Evolutionary conservation across 2,329 filamentous ascomycete species (phyloP), one percentile per base, ranked within the genome.

Genomic region (Diaporthe capsici): DNA sequence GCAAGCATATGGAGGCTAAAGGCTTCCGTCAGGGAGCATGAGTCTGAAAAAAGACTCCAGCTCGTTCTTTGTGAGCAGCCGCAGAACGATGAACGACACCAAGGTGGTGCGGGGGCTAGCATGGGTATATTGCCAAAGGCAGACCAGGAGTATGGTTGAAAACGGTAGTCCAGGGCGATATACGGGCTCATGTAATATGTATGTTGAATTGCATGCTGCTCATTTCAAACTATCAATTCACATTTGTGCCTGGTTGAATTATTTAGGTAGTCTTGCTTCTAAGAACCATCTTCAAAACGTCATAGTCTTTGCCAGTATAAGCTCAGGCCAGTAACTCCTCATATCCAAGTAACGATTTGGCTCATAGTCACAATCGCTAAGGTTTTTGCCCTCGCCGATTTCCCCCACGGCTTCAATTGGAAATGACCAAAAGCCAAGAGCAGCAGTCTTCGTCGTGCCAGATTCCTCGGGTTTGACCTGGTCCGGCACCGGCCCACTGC

Each of bases 351-450:
- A 4, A 7, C 73, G 61, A 10, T 71, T n/a, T 17, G 61, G n/a
- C 13, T 20, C 20, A 6, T 67, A 71, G 9, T 70, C 61, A 70
- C 75, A 53, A 8, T 75, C 70, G 3, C 49, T 13, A 15, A 76
- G 39, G 9, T 28, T 34, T 28, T 63, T 34, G 4, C 63, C 73
- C 39, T 76, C 73, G 3, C 73, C 70, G 17, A 76, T 12, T 5
- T 58, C 15, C 4, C 75, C 73, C 9, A 71, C 28, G 2, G 73
- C 68, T 12, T 76, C 68, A 2, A 65, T 28, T 2, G 75, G 75
- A 17, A 76, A 75, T 17, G 75, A 65, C 75, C 75, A 76, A 12
- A 73, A 70, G 28, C 75, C 75, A 44, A 55, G 47, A 12, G 55
- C 42, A 20, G 42, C 31, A 22, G 47, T 28, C 37, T 53, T 25